Evolutionary conservation across 2,329 filamentous ascomycete genomes (phyloP).

Genomic region (Seiridium unicorne): DNA sequence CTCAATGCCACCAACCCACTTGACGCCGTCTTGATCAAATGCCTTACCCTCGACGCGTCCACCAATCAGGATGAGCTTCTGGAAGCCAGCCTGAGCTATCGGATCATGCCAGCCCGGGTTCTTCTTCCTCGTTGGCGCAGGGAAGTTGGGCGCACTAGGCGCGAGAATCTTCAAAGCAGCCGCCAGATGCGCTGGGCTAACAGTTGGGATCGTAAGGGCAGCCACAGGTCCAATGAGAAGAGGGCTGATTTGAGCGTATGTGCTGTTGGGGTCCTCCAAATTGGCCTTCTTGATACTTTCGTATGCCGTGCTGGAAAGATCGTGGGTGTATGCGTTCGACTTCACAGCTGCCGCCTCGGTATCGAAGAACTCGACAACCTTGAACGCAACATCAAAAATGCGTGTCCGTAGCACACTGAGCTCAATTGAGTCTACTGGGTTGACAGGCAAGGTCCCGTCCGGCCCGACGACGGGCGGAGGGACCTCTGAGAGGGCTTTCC

Average conservation of each 20-base stretch:
- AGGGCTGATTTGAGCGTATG: conserved; percentile 63
- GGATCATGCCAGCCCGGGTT: conserved; percentile 81
- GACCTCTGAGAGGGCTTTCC: conserved; percentile 42
- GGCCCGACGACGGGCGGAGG: conserved; percentile 26
- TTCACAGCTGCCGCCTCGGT: conserved; percentile 38
- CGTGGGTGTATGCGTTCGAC: conserved; percentile 44
- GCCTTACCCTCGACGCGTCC: conserved; percentile 83
- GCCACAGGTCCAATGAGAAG: conserved; percentile 81
- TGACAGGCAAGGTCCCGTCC: conserved; percentile 38
- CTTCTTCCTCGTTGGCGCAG: conserved; percentile 72
- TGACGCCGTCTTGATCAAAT: conserved; percentile 71
- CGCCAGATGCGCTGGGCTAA: conserved; percentile 82
- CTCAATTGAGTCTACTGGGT: conserved; percentile 63
- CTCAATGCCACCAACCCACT: conserved; percentile 69
- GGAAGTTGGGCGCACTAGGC: conserved; percentile 70
- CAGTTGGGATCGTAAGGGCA: conserved; percentile 73
- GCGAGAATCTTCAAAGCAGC: conserved; percentile 76
- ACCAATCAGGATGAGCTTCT: conserved; percentile 84
- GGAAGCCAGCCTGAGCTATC: conserved; percentile 73
- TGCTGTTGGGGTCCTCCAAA: conserved; percentile 31
- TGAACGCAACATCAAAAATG: conserved; percentile 83
- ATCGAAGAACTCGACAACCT: conserved; percentile 81
- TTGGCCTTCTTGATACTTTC: conserved; percentile 38
- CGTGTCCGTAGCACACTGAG: conserved; percentile 84
- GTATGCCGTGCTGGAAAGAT: conserved; percentile 54